These are phyloP conservation scores for Dendrothele bispora DNA, from an alignment of 768 basidiomycete species.

Conservation along the genomic window DNA sequence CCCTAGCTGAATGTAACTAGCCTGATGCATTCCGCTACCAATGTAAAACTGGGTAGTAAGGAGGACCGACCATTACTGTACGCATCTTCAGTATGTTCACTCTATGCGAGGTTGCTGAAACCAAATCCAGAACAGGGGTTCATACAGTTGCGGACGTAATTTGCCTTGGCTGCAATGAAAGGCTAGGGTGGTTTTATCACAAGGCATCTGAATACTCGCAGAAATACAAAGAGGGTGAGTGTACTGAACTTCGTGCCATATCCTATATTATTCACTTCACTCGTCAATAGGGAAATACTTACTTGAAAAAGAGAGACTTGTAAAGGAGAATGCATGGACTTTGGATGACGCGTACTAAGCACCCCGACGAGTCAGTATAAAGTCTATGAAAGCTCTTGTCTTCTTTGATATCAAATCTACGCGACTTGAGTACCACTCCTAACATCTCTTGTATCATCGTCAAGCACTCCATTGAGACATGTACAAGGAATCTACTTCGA, in stretches of 20 bases:
- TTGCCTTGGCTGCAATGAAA: slow-evolving; percentile 77
- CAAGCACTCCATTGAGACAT: too few relatives aligned
- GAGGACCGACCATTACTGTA: slow-evolving; percentile 78
- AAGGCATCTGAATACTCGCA: slow-evolving; percentile 74
- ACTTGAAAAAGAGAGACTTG: slow-evolving; percentile 73
- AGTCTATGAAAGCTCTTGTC: not conserved
- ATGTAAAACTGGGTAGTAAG: slow-evolving; percentile 68
- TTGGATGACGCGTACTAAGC: slow-evolving; percentile 58
- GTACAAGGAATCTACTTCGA: too few relatives aligned
- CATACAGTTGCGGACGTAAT: slow-evolving; percentile 82
- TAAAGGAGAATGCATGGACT: slow-evolving; percentile 82
- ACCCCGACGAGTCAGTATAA: not conserved
- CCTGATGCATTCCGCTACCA: slow-evolving; percentile 75
- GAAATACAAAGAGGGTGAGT: slow-evolving; percentile 81
- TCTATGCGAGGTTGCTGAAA: not conserved
- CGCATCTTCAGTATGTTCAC: slow-evolving; percentile 9
- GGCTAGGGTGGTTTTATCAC: slow-evolving; percentile 82
- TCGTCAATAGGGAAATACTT: slow-evolving; percentile 69
- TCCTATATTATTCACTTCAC: not conserved
- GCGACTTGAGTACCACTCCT: not conserved
- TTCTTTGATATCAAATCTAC: not conserved
- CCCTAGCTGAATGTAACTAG: slow-evolving; percentile 33
- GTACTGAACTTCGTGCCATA: not conserved
- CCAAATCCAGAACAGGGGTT: slow-evolving; percentile 61
- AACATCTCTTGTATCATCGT: not conserved